Evolutionary conservation across 192 early-diverging fungal genomes (phyloP).

Genomic region (Spizellomyces punctatus): DNA sequence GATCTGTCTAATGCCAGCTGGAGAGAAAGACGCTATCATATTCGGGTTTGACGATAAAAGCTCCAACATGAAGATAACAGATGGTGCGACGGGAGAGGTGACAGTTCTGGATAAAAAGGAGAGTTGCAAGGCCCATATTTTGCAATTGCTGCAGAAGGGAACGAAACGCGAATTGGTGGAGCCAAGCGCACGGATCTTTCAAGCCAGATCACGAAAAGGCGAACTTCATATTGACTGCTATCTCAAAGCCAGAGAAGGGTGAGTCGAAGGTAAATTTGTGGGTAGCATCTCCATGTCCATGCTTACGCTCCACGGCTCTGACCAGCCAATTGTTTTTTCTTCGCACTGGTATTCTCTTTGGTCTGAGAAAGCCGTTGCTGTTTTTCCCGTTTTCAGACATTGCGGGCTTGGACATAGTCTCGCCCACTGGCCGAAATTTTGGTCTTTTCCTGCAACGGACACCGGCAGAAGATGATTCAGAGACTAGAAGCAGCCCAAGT

Average conservation of each 20-base stretch:
- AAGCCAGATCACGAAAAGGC: not conserved
- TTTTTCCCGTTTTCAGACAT: conserved; percentile 44
- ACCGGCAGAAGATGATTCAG: not conserved
- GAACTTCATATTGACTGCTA: conserved; percentile 3
- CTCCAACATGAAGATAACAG: not conserved
- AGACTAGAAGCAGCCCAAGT: not conserved
- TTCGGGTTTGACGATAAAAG: conserved; percentile 24
- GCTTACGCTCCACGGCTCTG: too few species aligned
- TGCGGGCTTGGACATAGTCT: conserved; percentile 27
- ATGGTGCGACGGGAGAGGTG: conserved; percentile 23
- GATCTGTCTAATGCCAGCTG: conserved; percentile 10
- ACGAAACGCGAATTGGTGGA: conserved; percentile 6
- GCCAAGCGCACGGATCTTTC: conserved; percentile 1
- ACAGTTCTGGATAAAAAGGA: not conserved
- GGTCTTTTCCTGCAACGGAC: not conserved
- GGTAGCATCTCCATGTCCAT: not conserved
- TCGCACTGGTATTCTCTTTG: conserved; percentile 50
- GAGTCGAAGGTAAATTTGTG: not conserved
- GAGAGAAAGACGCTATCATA: conserved; percentile 5
- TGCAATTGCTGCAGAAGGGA: not conserved
- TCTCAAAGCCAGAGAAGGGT: conserved; percentile 18
- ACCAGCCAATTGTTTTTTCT: conserved; percentile 44
- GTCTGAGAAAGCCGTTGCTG: conserved; percentile 57
- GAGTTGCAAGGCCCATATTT: not conserved
- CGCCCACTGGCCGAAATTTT: conserved; percentile 1